These are phyloP conservation scores for Raffaelea arxii DNA, from an alignment of 2,329 filamentous ascomycete genomes.

Conservation along the genomic window DNA sequence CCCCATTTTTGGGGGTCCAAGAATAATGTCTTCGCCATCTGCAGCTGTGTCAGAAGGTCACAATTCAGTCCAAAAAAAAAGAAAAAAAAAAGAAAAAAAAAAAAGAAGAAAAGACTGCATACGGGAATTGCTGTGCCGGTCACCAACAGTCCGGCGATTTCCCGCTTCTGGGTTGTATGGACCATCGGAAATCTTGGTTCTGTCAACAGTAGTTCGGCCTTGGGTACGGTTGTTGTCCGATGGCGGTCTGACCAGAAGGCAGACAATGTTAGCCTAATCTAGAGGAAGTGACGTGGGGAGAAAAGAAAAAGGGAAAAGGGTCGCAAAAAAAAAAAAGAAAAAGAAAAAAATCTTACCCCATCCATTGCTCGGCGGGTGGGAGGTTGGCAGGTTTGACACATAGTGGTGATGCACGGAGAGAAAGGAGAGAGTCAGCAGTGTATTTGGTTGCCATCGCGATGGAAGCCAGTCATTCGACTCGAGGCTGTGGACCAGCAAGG, in stretches of 20 bases:
- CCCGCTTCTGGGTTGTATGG: slow-evolving; percentile 37
- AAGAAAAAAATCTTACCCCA: slow-evolving; percentile 58
- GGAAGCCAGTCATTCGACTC: slow-evolving; percentile 2
- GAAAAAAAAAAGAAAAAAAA: neutral
- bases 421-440: slow-evolving; percentile 63
- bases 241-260: slow-evolving; percentile 3
- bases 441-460: slow-evolving; percentile 51
- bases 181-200: slow-evolving; percentile 33
- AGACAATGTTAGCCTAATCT: slow-evolving; percentile 4
- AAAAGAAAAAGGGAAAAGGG: neutral
- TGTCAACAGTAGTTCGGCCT: slow-evolving; percentile 35
- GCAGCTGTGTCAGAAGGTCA: slow-evolving; percentile 2
- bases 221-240: slow-evolving; percentile 15
- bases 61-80: too few relatives aligned
- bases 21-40: slow-evolving; percentile 72
- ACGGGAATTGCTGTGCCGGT: slow-evolving; percentile 50
- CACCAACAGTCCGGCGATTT: slow-evolving; percentile 40
- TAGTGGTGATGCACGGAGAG: slow-evolving; percentile 71
- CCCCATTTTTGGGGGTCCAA: slow-evolving; percentile 75
- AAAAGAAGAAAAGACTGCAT: slow-evolving; percentile 19
- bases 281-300: slow-evolving; percentile 1
- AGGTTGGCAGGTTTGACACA: slow-evolving; percentile 70
- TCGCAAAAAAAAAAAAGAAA: slow-evolving; percentile 2
- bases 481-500: neutral
- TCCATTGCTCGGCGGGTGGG: slow-evolving; percentile 87